Evolutionary conservation across 768 basidiomycete genomes (phyloP).

Genomic region (Gloeostereum incarnatum): DNA sequence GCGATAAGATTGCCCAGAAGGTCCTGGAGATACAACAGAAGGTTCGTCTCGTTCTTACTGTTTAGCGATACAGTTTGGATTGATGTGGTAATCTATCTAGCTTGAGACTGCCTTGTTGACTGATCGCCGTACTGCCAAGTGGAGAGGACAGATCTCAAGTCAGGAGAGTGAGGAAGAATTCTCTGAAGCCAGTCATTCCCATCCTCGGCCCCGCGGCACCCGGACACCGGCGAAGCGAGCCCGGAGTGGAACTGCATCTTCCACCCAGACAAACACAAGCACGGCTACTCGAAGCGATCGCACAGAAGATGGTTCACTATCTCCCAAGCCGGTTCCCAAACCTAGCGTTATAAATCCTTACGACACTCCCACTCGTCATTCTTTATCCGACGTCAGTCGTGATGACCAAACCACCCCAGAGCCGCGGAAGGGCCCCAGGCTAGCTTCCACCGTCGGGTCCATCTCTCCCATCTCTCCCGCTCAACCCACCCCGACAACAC

Average conservation of each 20-base stretch:
- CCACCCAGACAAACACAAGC: constrained; percentile 37
- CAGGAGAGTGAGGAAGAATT: constrained; percentile 51
- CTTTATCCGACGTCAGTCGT: background rate
- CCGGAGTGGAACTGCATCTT: constrained; percentile 58
- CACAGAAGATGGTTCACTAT: constrained; percentile 18
- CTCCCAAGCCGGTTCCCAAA: constrained; percentile 10
- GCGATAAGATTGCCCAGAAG: constrained; percentile 83
- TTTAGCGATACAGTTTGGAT: background rate
- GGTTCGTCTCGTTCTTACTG: constrained; percentile 50
- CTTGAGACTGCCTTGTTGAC: constrained; percentile 66
- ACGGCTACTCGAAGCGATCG: constrained; percentile 12
- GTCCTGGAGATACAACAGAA: constrained; percentile 87
- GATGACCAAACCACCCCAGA: background rate
- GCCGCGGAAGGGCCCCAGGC: constrained; percentile 16
- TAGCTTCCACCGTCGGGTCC: constrained; percentile 12
- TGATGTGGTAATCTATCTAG: constrained; percentile 24
- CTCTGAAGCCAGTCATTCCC: constrained; percentile 23
- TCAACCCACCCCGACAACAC: constrained; percentile 23
- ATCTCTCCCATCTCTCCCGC: constrained; percentile 17
- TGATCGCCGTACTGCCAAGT: constrained; percentile 38
- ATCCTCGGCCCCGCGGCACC: constrained; percentile 12
- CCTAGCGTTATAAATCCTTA: constrained; percentile 3
- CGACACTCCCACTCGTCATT: background rate
- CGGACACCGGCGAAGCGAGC: constrained; percentile 28
- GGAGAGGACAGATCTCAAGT: constrained; percentile 21